Percentiles rank a stretch among this genome's conserved stretches.
These are phyloP conservation scores for Cladobotryum mycophilum DNA, from an alignment of 2,329 filamentous ascomycete genomes.

Conservation along the genomic window DNA sequence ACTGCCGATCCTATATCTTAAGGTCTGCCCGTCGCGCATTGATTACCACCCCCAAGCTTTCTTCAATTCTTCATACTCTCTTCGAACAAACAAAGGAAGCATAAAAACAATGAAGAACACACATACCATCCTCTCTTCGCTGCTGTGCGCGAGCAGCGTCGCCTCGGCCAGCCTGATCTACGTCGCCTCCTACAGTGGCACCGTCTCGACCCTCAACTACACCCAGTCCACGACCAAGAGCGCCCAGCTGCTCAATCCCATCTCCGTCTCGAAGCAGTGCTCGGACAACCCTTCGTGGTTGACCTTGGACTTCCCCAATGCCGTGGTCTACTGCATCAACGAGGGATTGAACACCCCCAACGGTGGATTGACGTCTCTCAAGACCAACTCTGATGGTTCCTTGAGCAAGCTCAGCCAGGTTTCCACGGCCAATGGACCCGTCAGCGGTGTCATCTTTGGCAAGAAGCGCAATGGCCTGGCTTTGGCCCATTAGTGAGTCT, in stretches of 20 bases:
- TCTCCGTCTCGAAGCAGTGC: constrained; percentile 42
- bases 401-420: constrained; percentile 32
- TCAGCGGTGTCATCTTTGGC: constrained; percentile 40
- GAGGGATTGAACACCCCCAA: constrained; percentile 45
- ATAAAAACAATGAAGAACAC: background rate
- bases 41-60: no score
- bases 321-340: constrained; percentile 53
- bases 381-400: constrained; percentile 30
- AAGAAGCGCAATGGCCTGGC: constrained; percentile 32
- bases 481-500: constrained; percentile 41
- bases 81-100: no score
- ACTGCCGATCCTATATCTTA: no score
- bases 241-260: constrained; percentile 31
- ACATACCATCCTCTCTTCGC: constrained; percentile 12
- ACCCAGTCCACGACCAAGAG: constrained; percentile 19
- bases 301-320: constrained; percentile 44
- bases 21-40: no score
- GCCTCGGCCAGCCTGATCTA: constrained; percentile 37
- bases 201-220: constrained; percentile 42
- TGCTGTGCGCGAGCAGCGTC: constrained; percentile 17
- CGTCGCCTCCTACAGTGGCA: constrained; percentile 43
- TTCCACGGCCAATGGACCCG: constrained; percentile 34
- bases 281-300: constrained; percentile 54
- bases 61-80: no score
- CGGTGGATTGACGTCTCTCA: constrained; percentile 41